Percentiles rank a stretch among this genome's conserved stretches.
Evolutionary conservation across 306 rosid species (phyloP).

Genomic region (Rubus parviflorus): DNA sequence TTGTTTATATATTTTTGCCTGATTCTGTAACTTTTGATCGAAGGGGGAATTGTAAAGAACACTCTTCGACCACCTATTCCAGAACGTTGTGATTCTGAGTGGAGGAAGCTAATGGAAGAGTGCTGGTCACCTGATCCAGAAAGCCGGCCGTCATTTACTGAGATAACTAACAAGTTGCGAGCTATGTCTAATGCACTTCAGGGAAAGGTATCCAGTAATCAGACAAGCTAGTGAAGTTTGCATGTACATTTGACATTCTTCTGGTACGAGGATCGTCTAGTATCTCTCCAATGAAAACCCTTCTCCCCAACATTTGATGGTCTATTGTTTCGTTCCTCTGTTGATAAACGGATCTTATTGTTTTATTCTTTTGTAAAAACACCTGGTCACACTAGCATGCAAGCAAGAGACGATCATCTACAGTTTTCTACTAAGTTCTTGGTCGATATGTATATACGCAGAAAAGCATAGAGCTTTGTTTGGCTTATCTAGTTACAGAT

Average conservation of each 20-base stretch:
- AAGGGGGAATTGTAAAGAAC: conserved; percentile 78
- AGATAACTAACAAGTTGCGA: conserved; percentile 56
- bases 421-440: conserved; percentile 1
- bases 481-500: not conserved
- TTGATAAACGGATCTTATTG: conserved; percentile 17
- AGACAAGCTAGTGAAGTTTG: conserved; percentile 27
- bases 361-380: conserved; percentile 32
- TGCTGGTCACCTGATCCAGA: conserved; percentile 78
- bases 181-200: conserved; percentile 53
- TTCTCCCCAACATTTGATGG: conserved; percentile 17
- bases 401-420: conserved; percentile 6
- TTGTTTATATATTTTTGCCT: conserved; percentile 17
- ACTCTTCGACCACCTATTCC: conserved; percentile 69
- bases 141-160: conserved; percentile 61
- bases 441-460: not conserved
- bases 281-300: conserved; percentile 12
- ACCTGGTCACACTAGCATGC: conserved; percentile 17
- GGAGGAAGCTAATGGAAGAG: conserved; percentile 71
- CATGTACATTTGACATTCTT: conserved; percentile 10
- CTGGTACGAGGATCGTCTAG: conserved; percentile 11
- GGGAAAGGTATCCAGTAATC: conserved; percentile 36
- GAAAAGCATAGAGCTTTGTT: not conserved
- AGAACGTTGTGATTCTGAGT: conserved; percentile 55
- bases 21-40: conserved; percentile 24
- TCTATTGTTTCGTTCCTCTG: conserved; percentile 11